Evolutionary conservation across 495 filamentous ascomycete genomes (phyloP), one percentile per base, ranked within the genome.

Genomic region (Aspergillus mulundensis): DNA sequence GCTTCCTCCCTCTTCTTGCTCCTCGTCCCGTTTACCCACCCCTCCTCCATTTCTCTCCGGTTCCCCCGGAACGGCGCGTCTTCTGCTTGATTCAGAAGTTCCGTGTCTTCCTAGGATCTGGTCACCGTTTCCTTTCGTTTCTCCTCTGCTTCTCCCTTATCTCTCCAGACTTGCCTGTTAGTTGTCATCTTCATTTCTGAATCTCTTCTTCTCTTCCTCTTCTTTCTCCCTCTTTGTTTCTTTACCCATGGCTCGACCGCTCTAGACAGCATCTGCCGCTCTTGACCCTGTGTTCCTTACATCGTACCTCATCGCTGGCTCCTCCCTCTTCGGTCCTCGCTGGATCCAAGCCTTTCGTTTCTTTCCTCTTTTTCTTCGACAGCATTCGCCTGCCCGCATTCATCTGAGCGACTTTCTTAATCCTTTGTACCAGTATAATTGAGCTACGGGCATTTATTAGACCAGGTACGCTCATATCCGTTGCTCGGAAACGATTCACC

Each of bases 181-280:
- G 45, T 57, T 60, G 36, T 61, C 46, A 50, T 57, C 46, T 50
- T 44, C 46, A 51, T 51, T 60, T 62, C 63, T 45, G 24, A 44
- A 47, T 59, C 30, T 48, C 52, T 49, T 42, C 20, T 46, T 40
- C n/a, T 48, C 53, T 42, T 57, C 40, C 32, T 44, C 40, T 54
- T 48, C 23, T 7, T 40, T 53, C 21, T 56, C 39, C 19, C 19
- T 48, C 45, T 42, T 46, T 38, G 12, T 42, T 50, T 53, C 38
- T 61, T 63, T 68, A 66, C 74, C 71, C 65, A 77, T 77, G 70
- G 68, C 70, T 67, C 53, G 62, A 66, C 59, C 58, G 59, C 61
- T 66, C 52, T 68, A 68, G 66, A 64, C 48, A 58, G 56, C 64
- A 54, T 62, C 57, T 61, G 58, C 59, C 66, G 53, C 60, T 56